These are phyloP conservation scores for Fusarium sp. DNA, from an alignment of 2,329 filamentous ascomycete species.

Conservation along the genomic window DNA sequence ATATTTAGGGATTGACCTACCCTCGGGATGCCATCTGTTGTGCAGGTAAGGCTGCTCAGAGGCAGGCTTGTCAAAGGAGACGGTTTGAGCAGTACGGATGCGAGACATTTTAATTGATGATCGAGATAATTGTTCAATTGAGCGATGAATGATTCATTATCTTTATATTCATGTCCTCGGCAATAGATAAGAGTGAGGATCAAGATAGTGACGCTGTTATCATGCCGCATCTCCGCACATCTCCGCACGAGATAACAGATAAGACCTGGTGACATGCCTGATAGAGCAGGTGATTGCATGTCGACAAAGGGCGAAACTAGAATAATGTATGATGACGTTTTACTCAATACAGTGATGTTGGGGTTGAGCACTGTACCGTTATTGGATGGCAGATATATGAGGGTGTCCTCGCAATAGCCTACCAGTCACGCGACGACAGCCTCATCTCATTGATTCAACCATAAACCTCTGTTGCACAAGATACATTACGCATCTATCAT, in stretches of 20 bases:
- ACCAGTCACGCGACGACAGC: too few relatives aligned
- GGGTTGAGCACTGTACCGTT: neutral
- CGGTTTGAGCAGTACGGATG: constrained; percentile 44
- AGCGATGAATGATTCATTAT: neutral
- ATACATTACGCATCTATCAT: neutral
- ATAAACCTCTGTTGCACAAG: neutral
- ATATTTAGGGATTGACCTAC: constrained; percentile 59
- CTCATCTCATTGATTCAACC: neutral
- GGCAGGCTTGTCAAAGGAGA: constrained; percentile 46
- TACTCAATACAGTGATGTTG: neutral
- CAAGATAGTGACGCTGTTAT: constrained; percentile 1
- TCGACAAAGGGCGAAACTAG: constrained; percentile 34
- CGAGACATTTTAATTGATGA: constrained; percentile 32
- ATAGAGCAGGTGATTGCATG: constrained; percentile 34
- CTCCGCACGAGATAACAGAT: constrained; percentile 38
- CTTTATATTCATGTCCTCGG: neutral
- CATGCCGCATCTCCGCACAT: constrained; percentile 19
- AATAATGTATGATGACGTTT: neutral
- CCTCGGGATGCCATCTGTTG: constrained; percentile 94
- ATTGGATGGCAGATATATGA: constrained; percentile 13
- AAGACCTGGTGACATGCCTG: constrained; percentile 30
- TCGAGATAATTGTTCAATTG: neutral
- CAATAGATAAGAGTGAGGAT: constrained; percentile 5
- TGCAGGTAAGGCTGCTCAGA: constrained; percentile 46
- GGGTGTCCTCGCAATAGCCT: neutral